These are phyloP conservation scores for Suillus luteus DNA, from an alignment of 768 basidiomycete species.

Conservation along the genomic window DNA sequence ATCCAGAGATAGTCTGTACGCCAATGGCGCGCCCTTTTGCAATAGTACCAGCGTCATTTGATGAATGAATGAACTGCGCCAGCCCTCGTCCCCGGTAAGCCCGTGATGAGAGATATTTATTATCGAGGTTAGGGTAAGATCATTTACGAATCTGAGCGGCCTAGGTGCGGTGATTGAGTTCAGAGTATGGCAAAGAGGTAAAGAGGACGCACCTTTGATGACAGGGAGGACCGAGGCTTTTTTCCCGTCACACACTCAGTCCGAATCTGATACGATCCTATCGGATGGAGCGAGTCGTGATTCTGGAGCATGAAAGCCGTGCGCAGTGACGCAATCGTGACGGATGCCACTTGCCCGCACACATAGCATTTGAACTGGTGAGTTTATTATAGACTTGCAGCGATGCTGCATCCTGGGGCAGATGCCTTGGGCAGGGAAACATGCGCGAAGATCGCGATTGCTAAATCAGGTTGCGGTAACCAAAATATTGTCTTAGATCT, in stretches of 20 bases:
- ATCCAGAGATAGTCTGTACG: slow-evolving; percentile 95
- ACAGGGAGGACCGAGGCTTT: slow-evolving; percentile 91
- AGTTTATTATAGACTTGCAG: slow-evolving; percentile 2
- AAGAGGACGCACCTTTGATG: slow-evolving; percentile 61
- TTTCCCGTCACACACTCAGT: slow-evolving; percentile 55
- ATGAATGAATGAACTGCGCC: slow-evolving; percentile 73
- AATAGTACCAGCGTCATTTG: slow-evolving; percentile 59
- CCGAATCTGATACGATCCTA: slow-evolving; percentile 46
- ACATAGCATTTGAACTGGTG: slow-evolving; percentile 41
- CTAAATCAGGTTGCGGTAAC: not conserved
- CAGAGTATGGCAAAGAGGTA: not conserved
- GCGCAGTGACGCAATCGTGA: slow-evolving; percentile 16
- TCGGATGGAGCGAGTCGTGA: slow-evolving; percentile 86
- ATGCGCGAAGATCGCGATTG: not conserved
- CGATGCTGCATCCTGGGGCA: not conserved
- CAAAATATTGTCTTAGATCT: slow-evolving; percentile 2
- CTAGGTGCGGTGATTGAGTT: slow-evolving; percentile 39
- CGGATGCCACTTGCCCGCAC: slow-evolving; percentile 47
- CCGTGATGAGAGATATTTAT: slow-evolving; percentile 92
- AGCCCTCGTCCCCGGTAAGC: slow-evolving; percentile 75
- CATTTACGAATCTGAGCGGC: slow-evolving; percentile 69
- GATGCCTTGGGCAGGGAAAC: not conserved
- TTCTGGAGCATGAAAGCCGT: slow-evolving; percentile 44
- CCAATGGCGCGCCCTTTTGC: slow-evolving; percentile 69
- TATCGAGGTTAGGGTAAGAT: slow-evolving; percentile 68